A percentile compares a stretch with the other conserved stretches of the same genome.
Conservation (phyloP, 768 basidiomycete species). For the Xerocomus potaroensis region DNA sequence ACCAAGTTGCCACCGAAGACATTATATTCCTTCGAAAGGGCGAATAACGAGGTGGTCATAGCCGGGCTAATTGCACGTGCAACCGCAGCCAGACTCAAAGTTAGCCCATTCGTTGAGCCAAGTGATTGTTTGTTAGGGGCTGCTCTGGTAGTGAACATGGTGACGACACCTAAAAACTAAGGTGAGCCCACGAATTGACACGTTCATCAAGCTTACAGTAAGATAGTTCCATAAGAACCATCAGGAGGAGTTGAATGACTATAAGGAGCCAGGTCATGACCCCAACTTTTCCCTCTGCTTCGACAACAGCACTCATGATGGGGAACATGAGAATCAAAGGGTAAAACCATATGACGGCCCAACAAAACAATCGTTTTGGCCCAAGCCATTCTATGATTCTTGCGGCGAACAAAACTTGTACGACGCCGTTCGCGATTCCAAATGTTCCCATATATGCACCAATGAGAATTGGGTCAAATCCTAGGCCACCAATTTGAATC, state of each 20-base stretch:
- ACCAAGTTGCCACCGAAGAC: constrained; percentile 48
- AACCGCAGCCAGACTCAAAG: constrained; percentile 42
- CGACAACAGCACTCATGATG: constrained; percentile 38
- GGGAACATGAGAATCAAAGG: constrained; percentile 40
- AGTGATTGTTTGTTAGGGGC: constrained; percentile 52
- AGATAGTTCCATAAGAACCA: constrained; percentile 37
- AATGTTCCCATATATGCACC: constrained; percentile 34
- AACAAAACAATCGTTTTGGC: constrained; percentile 35
- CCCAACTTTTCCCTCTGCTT: constrained; percentile 26
- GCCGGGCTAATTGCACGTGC: constrained; percentile 48
- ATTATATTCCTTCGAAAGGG: constrained; percentile 45
- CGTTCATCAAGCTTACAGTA: constrained; percentile 32
- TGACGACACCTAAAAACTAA: constrained; percentile 31
- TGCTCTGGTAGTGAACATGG: constrained; percentile 49
- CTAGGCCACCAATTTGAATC: constrained; percentile 39
- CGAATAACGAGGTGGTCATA: constrained; percentile 46
- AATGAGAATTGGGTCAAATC: constrained; percentile 38
- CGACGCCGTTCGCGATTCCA: constrained; percentile 36
- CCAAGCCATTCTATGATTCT: constrained; percentile 37
- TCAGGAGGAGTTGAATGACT: constrained; percentile 19
- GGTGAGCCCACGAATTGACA: not conserved
- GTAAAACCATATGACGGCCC: constrained; percentile 33
- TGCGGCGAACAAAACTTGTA: constrained; percentile 40
- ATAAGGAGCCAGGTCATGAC: constrained; percentile 37
- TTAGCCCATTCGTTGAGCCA: constrained; percentile 54